Base-by-base conservation (phyloP, 148 eudicot genomes). In the Arbutus unedo region DNA sequence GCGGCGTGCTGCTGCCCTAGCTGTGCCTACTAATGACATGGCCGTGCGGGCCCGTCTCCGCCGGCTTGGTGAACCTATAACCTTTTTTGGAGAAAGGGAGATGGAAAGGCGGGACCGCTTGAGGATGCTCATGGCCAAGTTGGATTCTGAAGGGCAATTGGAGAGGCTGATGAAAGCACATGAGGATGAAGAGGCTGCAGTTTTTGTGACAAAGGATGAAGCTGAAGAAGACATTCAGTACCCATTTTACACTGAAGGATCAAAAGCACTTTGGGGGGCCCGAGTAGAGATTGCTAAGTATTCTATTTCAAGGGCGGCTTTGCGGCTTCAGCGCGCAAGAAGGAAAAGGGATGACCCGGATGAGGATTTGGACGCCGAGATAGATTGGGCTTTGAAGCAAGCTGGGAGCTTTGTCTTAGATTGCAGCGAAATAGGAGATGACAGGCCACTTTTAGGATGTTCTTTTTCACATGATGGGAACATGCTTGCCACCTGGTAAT, bases 31-130 rank as follows among this genome's bases (percentile, higher is more conserved):
- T 3, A 96, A 96, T 79, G 98, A 96, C 75, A 86, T 88, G 89
- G 91, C 98, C 9, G 98, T 96, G 75, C 86, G 98, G 60, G 86
- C 90, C 67, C 87, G 98, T 59, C 95, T 96, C 41, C 88, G 97
- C 2, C 88, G 91, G 19, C 94, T 96, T 78, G 95, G 94, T 78
- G 98, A 96, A 75, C 98, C 98, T 10, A 90, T 94, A 16, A 96
- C 98, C 54, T 87, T 96, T 38, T 96, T 91, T 83, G 98, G 98
- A 45, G 98, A 94, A 87, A 93, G 92, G 73, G 98, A 96, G 84
- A 96, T 96, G 98, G 98, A 96, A 85, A 91, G 98, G 83, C 83
- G 98, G n/a, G 98, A 94, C 51, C 90, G 97, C 23, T 82, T 96
- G 81, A 85, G 98, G 89, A 89, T 84, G 90, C 92, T 96, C 48